phyloP scores from a whole-genome alignment of 148 eudicot genomes.

The Nepenthes gracilis region DNA sequence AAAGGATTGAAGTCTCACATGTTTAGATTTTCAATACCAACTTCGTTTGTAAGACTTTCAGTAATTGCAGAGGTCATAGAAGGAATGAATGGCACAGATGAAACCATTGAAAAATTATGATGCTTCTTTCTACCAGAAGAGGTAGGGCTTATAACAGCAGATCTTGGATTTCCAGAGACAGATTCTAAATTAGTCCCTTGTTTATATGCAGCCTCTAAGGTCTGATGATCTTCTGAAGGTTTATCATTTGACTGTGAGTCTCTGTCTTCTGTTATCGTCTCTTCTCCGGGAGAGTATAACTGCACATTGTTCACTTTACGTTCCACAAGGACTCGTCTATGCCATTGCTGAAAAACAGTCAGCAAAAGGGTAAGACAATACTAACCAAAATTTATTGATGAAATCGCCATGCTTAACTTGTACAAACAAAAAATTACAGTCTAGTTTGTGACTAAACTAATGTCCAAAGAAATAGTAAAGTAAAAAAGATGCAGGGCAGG shows the following conservation, averaged over 20 bases:
- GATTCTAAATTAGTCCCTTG: conserved; percentile 21
- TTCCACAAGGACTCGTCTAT: conserved; percentile 49
- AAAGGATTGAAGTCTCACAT: conserved; percentile 37
- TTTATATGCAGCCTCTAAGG: conserved; percentile 21
- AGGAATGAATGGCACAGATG: conserved; percentile 24
- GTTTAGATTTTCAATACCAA: conserved; percentile 43
- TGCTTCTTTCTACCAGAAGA: conserved; percentile 26
- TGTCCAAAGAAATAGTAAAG: too few relatives aligned
- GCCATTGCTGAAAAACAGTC: conserved; percentile 17
- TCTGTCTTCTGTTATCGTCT: conserved; percentile 18
- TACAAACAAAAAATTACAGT: background rate
- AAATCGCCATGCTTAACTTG: background rate
- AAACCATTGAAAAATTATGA: conserved; percentile 16
- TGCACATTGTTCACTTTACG: conserved; percentile 12
- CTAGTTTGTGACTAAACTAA: too few relatives aligned
- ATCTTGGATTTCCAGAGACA: conserved; percentile 19
- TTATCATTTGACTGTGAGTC: conserved; percentile 12
- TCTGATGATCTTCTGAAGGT: conserved; percentile 22
- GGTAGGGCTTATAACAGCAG: conserved; percentile 22
- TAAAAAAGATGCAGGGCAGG: too few relatives aligned
- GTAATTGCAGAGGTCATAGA: conserved; percentile 18
- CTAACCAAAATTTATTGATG: background rate
- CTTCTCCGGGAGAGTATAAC: conserved; percentile 32
- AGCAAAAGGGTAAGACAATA: background rate
- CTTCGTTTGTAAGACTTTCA: conserved; percentile 38